Evolutionary conservation across 768 basidiomycete genomes (phyloP), one percentile per base, ranked within the genome.

Genomic region (Leucosporidium creatinivorum): DNA sequence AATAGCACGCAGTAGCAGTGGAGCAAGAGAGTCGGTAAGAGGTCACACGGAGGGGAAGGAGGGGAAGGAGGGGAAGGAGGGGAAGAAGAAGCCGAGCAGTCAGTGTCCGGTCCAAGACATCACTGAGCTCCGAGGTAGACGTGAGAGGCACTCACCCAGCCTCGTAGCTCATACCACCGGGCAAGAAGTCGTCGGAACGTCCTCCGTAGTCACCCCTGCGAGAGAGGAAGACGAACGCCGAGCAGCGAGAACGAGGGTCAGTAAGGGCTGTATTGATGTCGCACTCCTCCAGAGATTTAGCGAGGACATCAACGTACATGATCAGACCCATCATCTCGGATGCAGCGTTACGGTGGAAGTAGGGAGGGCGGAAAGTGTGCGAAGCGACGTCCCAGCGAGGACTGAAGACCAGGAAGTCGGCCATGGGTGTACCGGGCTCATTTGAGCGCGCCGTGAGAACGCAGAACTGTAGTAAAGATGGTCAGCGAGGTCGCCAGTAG

Each of bases 371-470:
- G 81, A 85, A 86, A 0, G 86, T 86, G 60, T 80, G 75, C 33
- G 73, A 76, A 1, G 85, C 82, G 64, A 87, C 84, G 72, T 86
- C 85, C 85, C 86, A 87, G 62, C 86, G 79, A 6, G 82, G 82
- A 62, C 83, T 82, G 77, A 87, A 86, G 71, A 87, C 83, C 61
- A 87, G 77, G 78, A 87, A 84, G 75, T 87, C 86, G 3, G 83
- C 82, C 18, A 87, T 44, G 8, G 85, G 83, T 3, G 84, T 82
- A 21, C 82, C 82, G 18, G 82, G 80, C 21, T 81, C 82, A 76
- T 86, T 85, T 30, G 86, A 86, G 69, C 83, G 83, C 39, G 83
- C 86, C 1, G 85, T 87, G 67, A 87, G 82, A 58, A 87, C 84
- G 67, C 85, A 86, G 79, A 87, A 44, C 39, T 44, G 39, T 15